Evolutionary conservation across 129 eudicot genomes (phyloP).

Genomic region (Mikania micrantha): DNA sequence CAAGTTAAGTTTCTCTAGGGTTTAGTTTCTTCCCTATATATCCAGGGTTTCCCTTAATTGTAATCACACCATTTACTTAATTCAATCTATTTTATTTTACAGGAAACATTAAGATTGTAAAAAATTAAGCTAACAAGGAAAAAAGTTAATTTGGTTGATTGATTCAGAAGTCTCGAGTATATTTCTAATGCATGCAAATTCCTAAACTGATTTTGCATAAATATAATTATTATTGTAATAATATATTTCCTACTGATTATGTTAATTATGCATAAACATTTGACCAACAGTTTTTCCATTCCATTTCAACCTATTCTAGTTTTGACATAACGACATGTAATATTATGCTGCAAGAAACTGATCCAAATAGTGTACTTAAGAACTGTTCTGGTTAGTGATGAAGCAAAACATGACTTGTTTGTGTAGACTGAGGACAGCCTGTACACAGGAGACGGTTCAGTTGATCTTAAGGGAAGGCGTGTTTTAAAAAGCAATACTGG

Average conservation of each 20-base stretch:
- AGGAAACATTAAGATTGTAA: neutral
- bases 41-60: neutral
- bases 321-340: neutral
- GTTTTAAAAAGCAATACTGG: slow-evolving; percentile 76
- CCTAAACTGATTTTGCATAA: too few relatives aligned
- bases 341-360: neutral
- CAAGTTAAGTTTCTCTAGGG: too few relatives aligned
- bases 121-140: neutral
- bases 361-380: neutral
- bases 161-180: neutral
- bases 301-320: neutral
- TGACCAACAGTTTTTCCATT: too few relatives aligned
- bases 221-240: neutral
- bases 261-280: too few relatives aligned
- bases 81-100: neutral
- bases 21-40: too few relatives aligned
- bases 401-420: neutral
- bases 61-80: too few relatives aligned
- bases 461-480: slow-evolving; percentile 61
- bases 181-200: neutral
- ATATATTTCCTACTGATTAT: neutral
- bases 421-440: slow-evolving; percentile 40
- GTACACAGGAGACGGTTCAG: slow-evolving; percentile 84
- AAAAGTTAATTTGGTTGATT: too few relatives aligned
- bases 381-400: neutral